Percentiles rank a stretch among this genome's conserved stretches.
Conservation (phyloP, 2,329 filamentous ascomycete genomes). For the Shiraia sp. region DNA sequence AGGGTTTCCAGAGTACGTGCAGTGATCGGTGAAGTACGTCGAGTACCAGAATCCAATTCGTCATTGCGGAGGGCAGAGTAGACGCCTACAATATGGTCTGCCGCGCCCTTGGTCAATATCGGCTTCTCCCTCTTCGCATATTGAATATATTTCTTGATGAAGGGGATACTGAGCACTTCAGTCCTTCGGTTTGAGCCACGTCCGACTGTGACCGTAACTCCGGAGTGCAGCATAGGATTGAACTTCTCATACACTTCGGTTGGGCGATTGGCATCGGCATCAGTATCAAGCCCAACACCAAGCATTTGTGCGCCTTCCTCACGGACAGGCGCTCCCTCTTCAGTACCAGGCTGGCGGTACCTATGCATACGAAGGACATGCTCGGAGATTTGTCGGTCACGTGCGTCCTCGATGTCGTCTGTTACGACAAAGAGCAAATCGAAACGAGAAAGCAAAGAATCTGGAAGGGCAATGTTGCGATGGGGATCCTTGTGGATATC, state of each 20-base stretch:
- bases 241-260: conserved; percentile 96
- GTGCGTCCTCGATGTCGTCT: conserved; percentile 93
- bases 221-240: conserved; percentile 92
- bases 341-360: conserved; percentile 87
- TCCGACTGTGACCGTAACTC: conserved; percentile 76
- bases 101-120: conserved; percentile 84
- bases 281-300: conserved; percentile 81
- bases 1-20: conserved; percentile 96
- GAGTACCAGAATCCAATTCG: conserved; percentile 90
- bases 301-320: conserved; percentile 84
- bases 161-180: conserved; percentile 92
- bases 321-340: conserved; percentile 92
- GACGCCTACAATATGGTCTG: conserved; percentile 85
- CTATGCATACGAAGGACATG: conserved; percentile 97
- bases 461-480: conserved; percentile 95
- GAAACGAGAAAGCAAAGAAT: conserved; percentile 96
- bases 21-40: conserved; percentile 91
- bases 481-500: conserved; percentile 98
- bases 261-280: conserved; percentile 72
- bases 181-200: conserved; percentile 75
- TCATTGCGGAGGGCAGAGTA: conserved; percentile 95
- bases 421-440: conserved; percentile 97
- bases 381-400: conserved; percentile 90
- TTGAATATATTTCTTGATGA: conserved; percentile 99
- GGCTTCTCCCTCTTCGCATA: conserved; percentile 95